Conservation (phyloP, 345 rosid species). For the Brassica incana region DNA sequence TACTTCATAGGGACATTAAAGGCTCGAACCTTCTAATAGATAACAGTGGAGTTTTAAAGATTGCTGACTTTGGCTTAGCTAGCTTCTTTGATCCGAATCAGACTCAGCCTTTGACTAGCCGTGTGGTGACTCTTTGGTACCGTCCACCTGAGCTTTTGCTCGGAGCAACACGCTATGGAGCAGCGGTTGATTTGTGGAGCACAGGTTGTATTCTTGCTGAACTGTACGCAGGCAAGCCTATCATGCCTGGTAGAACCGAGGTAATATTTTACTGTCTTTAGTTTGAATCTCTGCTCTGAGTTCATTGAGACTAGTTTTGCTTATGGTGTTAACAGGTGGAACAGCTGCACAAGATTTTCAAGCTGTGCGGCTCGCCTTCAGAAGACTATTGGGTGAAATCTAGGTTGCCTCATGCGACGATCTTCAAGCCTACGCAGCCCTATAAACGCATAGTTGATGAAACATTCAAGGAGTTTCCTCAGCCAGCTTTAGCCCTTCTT, state of each 20-base stretch:
- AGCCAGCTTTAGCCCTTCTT: conserved; percentile 79
- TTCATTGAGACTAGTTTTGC: neutral
- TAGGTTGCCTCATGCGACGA: conserved; percentile 95
- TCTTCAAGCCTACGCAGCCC: conserved; percentile 96
- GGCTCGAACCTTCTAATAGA: conserved; percentile 95
- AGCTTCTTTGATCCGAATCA: conserved; percentile 78
- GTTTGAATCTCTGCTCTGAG: conserved; percentile 2
- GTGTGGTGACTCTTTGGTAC: conserved; percentile 98
- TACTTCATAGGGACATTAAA: conserved; percentile 94
- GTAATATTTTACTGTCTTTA: conserved; percentile 37
- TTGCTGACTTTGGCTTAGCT: conserved; percentile 97
- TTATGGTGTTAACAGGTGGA: conserved; percentile 66
- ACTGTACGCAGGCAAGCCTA: conserved; percentile 93
- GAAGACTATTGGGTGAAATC: conserved; percentile 96
- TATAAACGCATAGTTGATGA: conserved; percentile 88
- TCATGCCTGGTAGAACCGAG: conserved; percentile 99
- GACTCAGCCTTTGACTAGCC: conserved; percentile 82
- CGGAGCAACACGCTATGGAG: conserved; percentile 87
- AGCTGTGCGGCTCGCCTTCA: conserved; percentile 95
- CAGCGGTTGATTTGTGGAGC: conserved; percentile 97
- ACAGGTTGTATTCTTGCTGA: conserved; percentile 97
- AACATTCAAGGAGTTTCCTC: conserved; percentile 92
- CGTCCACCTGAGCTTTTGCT: conserved; percentile 96
- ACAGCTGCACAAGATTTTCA: conserved; percentile 96
- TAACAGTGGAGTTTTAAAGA: conserved; percentile 85